Evolutionary conservation across 768 basidiomycete genomes (phyloP).

Genomic region (Boletus subparvulus): DNA sequence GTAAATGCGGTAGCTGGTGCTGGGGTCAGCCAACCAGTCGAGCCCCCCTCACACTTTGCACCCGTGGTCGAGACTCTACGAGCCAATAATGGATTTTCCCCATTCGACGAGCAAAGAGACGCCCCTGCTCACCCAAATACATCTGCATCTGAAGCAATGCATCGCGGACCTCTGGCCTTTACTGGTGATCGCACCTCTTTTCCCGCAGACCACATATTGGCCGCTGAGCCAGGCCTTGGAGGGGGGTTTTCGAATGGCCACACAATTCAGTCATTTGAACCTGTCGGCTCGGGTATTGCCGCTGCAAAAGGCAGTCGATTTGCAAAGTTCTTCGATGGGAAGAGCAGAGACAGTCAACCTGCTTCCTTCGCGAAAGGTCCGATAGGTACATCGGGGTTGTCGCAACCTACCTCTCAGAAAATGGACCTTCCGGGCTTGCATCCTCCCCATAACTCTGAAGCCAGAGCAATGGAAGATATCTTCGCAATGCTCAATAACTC

Average conservation of each 20-base stretch:
- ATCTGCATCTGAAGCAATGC: conserved; percentile 18
- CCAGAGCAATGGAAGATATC: conserved; percentile 73
- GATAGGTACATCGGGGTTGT: conserved; percentile 40
- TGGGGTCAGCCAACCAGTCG: conserved; percentile 13
- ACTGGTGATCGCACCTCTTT: conserved; percentile 25
- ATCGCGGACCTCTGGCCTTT: conserved; percentile 19
- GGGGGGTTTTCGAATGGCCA: conserved; percentile 17
- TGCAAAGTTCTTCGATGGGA: conserved; percentile 86
- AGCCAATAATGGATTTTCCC: conserved; percentile 44
- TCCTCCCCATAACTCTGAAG: conserved; percentile 44
- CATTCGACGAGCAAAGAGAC: conserved; percentile 50
- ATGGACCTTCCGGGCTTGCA: conserved; percentile 42
- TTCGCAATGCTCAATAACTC: conserved; percentile 80
- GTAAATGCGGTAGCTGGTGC: conserved; percentile 9
- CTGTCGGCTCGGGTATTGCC: conserved; percentile 45
- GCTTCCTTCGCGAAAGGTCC: conserved; percentile 38
- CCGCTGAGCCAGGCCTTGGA: conserved; percentile 17
- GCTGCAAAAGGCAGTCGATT: conserved; percentile 76
- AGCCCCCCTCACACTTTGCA: conserved; percentile 15
- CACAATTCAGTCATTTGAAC: conserved; percentile 23
- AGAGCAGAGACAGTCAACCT: conserved; percentile 45
- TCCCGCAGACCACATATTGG: conserved; percentile 20
- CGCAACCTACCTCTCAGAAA: conserved; percentile 49
- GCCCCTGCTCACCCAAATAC: not conserved
- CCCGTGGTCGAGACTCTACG: conserved; percentile 12